Base-by-base conservation (phyloP, 805 yeast species). In the Jamesozyma jinghongensis region DNA sequence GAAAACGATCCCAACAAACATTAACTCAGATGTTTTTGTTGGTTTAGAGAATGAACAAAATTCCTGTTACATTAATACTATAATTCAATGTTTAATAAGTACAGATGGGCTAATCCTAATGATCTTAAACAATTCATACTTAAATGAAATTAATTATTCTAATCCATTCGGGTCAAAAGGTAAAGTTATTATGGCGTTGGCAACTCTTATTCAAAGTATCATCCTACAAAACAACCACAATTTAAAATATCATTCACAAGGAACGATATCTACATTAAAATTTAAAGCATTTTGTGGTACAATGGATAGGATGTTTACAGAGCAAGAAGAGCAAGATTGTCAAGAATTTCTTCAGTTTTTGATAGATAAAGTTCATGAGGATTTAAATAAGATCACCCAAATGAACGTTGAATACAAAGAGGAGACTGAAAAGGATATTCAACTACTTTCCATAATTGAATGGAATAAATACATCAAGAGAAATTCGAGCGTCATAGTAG, bases 61-160 rank as follows among this genome's bases (percentile, higher is more conserved):
- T 53, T 83, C 95, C 0, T 88, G 97, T 59, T 88, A 88, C 61
- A 82, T 88, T 87, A 88, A 88, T 62, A 82, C 95, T 49, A 71
- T 83, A 3, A 61, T 88, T n/a, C 97, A 88, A 62, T 85, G 96
- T 59, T 58, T 90, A 28, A 70, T 80, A 3, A 88, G 90, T 1
- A 78, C 90, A 0, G 76, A 77, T 1, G 78, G 76, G 43, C 62
- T 88, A 20, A 79, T 60, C 70, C 71, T 19, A 45, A 22, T 11
- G 12, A 13, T 26, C 18, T 14, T 34, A 19, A 33, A 34, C 17
- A 39, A 39, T 25, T 34, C 42, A 13, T 39, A 26, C 25, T 20
- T 39, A 5, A 34, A 20, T 20, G 17, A 39, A n/a, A 29, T 38
- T 13, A 16, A 38, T 27, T 26, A 28, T 10, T 19, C n/a, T 3